Evolutionary conservation across 2,329 filamentous ascomycete species (phyloP), one percentile per base, ranked within the genome.

Genomic region (Colletotrichum sp.): DNA sequence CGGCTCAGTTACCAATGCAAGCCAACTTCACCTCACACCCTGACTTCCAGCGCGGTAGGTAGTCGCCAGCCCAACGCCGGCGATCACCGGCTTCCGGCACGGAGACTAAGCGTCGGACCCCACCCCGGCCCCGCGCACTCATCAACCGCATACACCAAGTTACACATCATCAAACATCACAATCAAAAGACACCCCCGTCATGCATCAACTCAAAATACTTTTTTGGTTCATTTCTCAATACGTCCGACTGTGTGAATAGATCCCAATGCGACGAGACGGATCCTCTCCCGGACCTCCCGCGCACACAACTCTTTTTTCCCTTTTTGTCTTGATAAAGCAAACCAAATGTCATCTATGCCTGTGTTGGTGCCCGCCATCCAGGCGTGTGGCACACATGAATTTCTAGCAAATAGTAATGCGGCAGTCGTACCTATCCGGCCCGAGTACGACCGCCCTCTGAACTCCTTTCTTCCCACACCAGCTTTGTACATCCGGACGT

Each of bases 271-370:
- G 68, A 52, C 60, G 48, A 32, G 68, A 55, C 60, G n/a, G 36
- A 39, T 25, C 36, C 15, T 44, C 59, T 74, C 72, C 66, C 61
- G 36, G 22, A 25, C 52, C 30, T 25, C 32, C 68, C 44, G 44
- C 19, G 44, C 44, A n/a, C 52, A 32, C 30, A 36, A n/a, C 39
- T 60, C 34, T 60, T 19, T 61, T 68, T 61, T 60, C 27, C 44
- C 32, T 39, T 28, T n/a, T 28, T 30, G 16, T 44, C 25, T 68
- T 27, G 12, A 28, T 16, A 67, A 73, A 68, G 27, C 52, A 48
- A 66, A 68, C 59, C 66, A 67, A 66, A 71, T 72, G 55, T 75
- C 69, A 68, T 75, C 70, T 73, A 72, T 74, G 68, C 68, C 61
- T 61, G 52, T 74, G 36, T 48, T 64, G 9, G 73, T 59, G 69